Evolutionary conservation across 1,139 yeast genomes (phyloP).

Genomic region (Yarrowia galli): DNA sequence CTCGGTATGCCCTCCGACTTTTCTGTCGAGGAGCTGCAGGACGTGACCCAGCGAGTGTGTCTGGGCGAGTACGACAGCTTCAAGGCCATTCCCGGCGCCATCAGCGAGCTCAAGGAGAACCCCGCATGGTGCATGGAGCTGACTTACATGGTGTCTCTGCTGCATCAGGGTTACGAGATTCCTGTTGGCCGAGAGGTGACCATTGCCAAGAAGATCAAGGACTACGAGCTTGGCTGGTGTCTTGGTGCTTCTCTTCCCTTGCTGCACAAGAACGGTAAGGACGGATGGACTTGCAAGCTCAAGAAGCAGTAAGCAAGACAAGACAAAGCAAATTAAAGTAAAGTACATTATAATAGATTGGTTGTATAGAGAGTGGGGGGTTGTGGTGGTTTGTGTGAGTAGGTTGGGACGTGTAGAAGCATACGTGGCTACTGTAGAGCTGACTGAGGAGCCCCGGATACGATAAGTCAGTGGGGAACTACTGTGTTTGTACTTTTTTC

Average conservation of each 20-base stretch:
- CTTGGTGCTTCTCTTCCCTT: constrained; percentile 95
- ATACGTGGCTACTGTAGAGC: too few species aligned
- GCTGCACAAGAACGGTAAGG: constrained; percentile 61
- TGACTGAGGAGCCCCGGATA: too few species aligned
- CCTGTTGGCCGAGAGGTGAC: constrained; percentile 87
- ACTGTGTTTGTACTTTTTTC: too few species aligned
- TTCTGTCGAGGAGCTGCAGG: constrained; percentile 81
- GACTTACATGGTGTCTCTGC: constrained; percentile 84
- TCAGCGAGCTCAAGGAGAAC: constrained; percentile 69
- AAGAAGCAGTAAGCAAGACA: constrained; percentile 12
- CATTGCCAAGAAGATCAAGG: constrained; percentile 87
- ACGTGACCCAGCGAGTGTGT: constrained; percentile 84
- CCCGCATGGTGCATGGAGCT: constrained; percentile 96
- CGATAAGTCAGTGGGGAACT: too few species aligned
- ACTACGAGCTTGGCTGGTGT: constrained; percentile 97
- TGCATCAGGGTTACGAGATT: constrained; percentile 95
- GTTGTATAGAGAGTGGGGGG: too few species aligned
- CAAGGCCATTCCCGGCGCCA: constrained; percentile 65
- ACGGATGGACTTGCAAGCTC: constrained; percentile 71
- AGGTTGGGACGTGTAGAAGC: too few species aligned
- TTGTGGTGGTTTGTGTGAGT: too few species aligned
- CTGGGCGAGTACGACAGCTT: constrained; percentile 80
- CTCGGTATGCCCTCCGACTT: constrained; percentile 93
- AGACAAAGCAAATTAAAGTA: too few species aligned
- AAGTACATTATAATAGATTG: too few species aligned